Evolutionary conservation across 257 asterid species (phyloP).

Genomic region (Paraleonurus japonicus): DNA sequence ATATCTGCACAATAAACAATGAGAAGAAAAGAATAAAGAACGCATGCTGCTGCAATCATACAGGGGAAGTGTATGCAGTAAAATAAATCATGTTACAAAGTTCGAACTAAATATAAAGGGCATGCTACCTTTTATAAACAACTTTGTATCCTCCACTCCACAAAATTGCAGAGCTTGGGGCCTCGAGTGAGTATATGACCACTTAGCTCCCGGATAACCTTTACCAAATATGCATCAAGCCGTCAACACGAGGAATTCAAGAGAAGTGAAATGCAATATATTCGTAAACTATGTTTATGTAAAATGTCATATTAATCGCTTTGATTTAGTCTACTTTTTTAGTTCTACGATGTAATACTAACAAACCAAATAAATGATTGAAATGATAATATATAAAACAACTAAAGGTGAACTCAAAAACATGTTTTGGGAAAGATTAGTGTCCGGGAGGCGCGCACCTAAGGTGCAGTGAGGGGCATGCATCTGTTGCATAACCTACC

Average conservation of each 20-base stretch:
- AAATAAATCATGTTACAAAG: background rate
- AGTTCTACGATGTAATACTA: background rate
- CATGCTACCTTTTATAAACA: slow-evolving; percentile 83
- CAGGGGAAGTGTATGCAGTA: background rate
- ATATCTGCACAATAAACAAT: slow-evolving; percentile 47
- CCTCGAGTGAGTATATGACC: slow-evolving; percentile 83
- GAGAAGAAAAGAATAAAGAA: background rate
- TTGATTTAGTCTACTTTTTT: background rate
- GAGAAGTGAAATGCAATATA: background rate
- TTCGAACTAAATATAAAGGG: background rate
- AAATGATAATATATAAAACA: too few relatives aligned
- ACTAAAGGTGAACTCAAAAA: too few relatives aligned
- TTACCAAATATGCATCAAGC: slow-evolving; percentile 9
- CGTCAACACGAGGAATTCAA: background rate
- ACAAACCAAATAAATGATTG: too few relatives aligned
- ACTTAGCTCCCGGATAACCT: slow-evolving; percentile 95
- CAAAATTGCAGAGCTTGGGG: slow-evolving; percentile 94
- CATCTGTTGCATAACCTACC: background rate
- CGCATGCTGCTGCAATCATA: background rate
- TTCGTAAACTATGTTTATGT: background rate
- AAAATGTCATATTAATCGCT: background rate
- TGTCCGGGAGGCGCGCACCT: too few relatives aligned
- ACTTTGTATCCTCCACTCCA: slow-evolving; percentile 98
- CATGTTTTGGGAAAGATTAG: too few relatives aligned
- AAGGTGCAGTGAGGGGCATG: too few relatives aligned